Base-by-base conservation (phyloP, 1,139 yeast genomes). In the Blastobotrys malaysiensis region DNA sequence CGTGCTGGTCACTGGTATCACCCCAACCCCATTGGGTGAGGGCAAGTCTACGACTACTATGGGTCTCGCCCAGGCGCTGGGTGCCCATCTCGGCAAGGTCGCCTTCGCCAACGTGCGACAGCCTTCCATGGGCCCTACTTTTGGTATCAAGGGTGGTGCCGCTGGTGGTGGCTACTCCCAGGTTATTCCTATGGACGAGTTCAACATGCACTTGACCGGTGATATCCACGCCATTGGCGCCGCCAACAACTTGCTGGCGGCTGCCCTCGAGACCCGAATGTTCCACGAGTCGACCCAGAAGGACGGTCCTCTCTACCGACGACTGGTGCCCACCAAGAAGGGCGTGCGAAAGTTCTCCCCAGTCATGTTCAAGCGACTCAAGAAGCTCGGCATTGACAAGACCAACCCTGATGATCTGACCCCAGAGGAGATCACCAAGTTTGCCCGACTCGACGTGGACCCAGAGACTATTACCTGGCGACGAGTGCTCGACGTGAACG, bases 151-250 rank as follows among this genome's bases (percentile, higher is more conserved):
- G 73, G 98, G 98, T 71, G 99, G 98, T 73, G 99, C 99, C 59
- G 98, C 99, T 19, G 99, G 99, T 68, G 99, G 99, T 69, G 99
- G 99, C 58, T 93, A 91, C 74, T 85, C 98, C 6, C 98, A 93
- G 75, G 98, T 93, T 49, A 90, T 93, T 67, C 99, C 99, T 60
- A 93, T 93, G 99, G 98, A 93, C 73, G 98, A 93, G 73, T 93
- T 93, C 79, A 93, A 93, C 77, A 83, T 93, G 90, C 99, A 93
- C 72, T 82, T 93, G 62, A 93, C 99, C 52, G 99, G 99, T 70
- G 99, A 93, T 71, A 93, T 93, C 65, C 99, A 93, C 71, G 99
- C 99, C 53, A 89, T 93, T 63, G 84, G 96, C 55, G 93, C 91
- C 78, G 98, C 99, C 55, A 91, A 89, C 71, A 93, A 93, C 73